A percentile compares a stretch with the other conserved stretches of the same genome.
These are phyloP conservation scores for Daedaleopsis sinensis DNA, from an alignment of 768 basidiomycete species.

Conservation along the genomic window DNA sequence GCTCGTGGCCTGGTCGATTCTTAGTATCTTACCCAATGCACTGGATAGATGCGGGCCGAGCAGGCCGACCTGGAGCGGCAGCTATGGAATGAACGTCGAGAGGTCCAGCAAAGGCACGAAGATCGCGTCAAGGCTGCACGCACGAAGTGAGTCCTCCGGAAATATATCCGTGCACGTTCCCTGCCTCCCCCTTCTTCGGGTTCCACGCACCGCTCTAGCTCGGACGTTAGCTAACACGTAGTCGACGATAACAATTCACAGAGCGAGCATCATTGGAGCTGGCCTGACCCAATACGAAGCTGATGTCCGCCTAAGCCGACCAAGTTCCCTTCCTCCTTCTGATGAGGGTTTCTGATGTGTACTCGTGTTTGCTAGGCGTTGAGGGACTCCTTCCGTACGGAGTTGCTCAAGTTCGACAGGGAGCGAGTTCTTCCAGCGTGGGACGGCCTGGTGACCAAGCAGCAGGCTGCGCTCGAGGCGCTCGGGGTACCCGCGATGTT, in stretches of 20 bases:
- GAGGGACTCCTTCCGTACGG: constrained; percentile 62
- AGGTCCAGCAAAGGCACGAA: constrained; percentile 66
- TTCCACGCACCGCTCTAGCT: background rate
- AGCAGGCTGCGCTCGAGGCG: constrained; percentile 64
- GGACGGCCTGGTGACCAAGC: constrained; percentile 73
- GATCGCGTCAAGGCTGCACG: constrained; percentile 70
- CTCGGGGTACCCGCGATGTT: constrained; percentile 76
- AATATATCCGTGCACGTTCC: background rate
- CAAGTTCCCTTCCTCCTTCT: constrained; percentile 3
- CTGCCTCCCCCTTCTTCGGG: background rate
- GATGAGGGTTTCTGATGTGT: constrained; percentile 12
- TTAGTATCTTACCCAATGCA: background rate
- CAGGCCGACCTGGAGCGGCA: constrained; percentile 70
- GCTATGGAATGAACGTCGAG: constrained; percentile 68
- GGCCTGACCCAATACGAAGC: constrained; percentile 71
- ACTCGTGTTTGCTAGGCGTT: constrained; percentile 52
- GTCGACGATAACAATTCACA: constrained; percentile 28
- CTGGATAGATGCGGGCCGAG: constrained; percentile 64
- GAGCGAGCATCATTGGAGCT: constrained; percentile 68
- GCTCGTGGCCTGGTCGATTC: background rate
- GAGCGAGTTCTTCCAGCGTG: constrained; percentile 73
- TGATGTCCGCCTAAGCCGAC: constrained; percentile 45
- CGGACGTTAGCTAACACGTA: constrained; percentile 1
- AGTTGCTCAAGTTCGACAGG: constrained; percentile 68
- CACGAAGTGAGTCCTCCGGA: constrained; percentile 54